Percentiles rank a stretch among this genome's conserved stretches.
These are phyloP conservation scores for Coniferiporia weirii DNA, from an alignment of 1,284 basidiomycete genomes.

Conservation along the genomic window DNA sequence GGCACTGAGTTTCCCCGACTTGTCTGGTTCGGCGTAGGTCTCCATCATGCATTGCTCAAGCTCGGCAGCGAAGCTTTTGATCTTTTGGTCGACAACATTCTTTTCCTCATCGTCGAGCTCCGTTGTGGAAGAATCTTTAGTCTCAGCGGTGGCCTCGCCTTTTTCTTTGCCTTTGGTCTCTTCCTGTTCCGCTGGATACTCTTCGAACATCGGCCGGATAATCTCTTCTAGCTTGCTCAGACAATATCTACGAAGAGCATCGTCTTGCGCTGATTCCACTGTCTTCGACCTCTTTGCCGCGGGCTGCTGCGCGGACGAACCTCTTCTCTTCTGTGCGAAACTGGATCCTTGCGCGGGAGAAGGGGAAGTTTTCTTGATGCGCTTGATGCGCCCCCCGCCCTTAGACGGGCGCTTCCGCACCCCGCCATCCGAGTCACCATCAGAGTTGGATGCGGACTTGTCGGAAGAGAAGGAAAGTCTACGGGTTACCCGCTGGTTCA, in stretches of 20 bases:
- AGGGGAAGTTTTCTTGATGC: slow-evolving; percentile 13
- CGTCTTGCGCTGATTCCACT: slow-evolving; percentile 43
- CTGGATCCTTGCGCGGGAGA: slow-evolving; percentile 12
- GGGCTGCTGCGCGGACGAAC: slow-evolving; percentile 19
- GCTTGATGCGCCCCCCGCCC: slow-evolving; percentile 11
- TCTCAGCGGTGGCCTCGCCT: slow-evolving; percentile 24
- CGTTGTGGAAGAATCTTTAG: slow-evolving; percentile 19
- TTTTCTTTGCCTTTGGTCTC: slow-evolving; percentile 22
- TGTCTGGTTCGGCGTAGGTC: slow-evolving; percentile 71
- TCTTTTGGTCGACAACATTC: slow-evolving; percentile 43
- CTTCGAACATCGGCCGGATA: slow-evolving; percentile 60
- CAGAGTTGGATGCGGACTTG: slow-evolving; percentile 11
- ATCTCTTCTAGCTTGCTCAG: slow-evolving; percentile 65
- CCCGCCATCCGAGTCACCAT: slow-evolving; percentile 5
- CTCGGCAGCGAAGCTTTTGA: slow-evolving; percentile 55
- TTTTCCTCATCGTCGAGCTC: slow-evolving; percentile 51
- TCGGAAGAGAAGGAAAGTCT: slow-evolving; percentile 27
- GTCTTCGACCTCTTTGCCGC: slow-evolving; percentile 38
- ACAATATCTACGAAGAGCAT: slow-evolving; percentile 72
- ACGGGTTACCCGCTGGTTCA: slow-evolving; percentile 20
- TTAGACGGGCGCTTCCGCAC: slow-evolving; percentile 2
- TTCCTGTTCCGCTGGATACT: slow-evolving; percentile 47
- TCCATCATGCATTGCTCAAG: slow-evolving; percentile 70
- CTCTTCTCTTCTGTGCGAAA: slow-evolving; percentile 12
- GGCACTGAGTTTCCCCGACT: slow-evolving; percentile 59